Base-by-base conservation (phyloP, 352 stramenopile genomes). In the Phytophthora fragariaefolia region DNA sequence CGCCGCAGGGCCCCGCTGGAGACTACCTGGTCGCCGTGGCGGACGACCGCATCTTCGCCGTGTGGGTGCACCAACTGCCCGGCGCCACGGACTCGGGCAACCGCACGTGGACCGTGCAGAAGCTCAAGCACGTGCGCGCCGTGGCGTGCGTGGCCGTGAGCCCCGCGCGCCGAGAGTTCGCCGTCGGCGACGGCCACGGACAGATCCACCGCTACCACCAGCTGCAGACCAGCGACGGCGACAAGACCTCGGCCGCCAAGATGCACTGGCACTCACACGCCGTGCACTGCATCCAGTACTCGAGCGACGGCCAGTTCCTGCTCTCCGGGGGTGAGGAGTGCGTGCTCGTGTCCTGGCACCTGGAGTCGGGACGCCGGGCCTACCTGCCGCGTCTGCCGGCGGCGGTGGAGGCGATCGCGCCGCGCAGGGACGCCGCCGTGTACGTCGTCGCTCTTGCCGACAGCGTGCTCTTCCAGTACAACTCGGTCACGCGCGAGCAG, bases 191-290 rank as follows among this genome's bases (percentile, higher is more conserved):
- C 47, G 24, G 52, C 9, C 32, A 77, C 6, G 87, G 87, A 13
- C 84, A 93, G 69, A 87, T 96, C 42, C 83, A 82, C 58, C 76
- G 80, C 2, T 88, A 80, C 66, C 61, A 85, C 45, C 23, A 66
- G 32, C 51, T 64, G 6, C 54, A 24, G 4, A 20, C 18, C 12
- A 57, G 47, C 17, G 64, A 23, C 45, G 34, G 68, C 10, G 18
- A 12, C 8, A 6, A 45, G 1, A n/a, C 32, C 2, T 79, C 72
- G 9, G 78, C 67, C 0, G 73, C 82, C 30, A 90, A 84, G 65
- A 78, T 95, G 71, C 90, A 97, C 68, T 97, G 90, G 90, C 90
- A 97, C 63, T 77, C 90, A 26, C 87, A 97, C 49, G 78, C 82
- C 2, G 85, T 97, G 12, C 60, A 73, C 48, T 92, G 81, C 32